A percentile compares a stretch with the other conserved stretches of the same genome.
phyloP scores from a whole-genome alignment of 352 stramenopile genomes.

The Phytophthora palmivora region DNA sequence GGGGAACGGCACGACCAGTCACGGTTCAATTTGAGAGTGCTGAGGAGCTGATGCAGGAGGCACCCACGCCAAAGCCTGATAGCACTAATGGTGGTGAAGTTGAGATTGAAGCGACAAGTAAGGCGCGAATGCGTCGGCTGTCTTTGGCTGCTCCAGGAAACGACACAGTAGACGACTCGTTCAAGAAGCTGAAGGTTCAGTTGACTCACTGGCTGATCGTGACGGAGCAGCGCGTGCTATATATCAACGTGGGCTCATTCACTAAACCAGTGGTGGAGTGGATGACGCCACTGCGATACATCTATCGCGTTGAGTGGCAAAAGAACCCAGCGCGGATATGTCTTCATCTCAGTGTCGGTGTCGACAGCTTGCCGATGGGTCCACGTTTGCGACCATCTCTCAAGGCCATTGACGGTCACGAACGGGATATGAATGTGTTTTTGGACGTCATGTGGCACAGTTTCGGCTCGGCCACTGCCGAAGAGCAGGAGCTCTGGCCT shows the following conservation, averaged over 20 bases:
- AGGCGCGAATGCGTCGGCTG: slow-evolving; percentile 30
- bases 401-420: slow-evolving; percentile 75
- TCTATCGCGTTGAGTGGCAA: slow-evolving; percentile 84
- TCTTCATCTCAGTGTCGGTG: slow-evolving; percentile 84
- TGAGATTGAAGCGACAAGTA: slow-evolving; percentile 33
- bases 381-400: slow-evolving; percentile 73
- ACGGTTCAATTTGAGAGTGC: slow-evolving; percentile 85
- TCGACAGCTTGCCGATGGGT: slow-evolving; percentile 86
- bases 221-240: slow-evolving; percentile 85
- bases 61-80: slow-evolving; percentile 17
- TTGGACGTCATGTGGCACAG: slow-evolving; percentile 90
- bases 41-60: slow-evolving; percentile 66
- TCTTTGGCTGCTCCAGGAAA: slow-evolving; percentile 30
- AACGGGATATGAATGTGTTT: slow-evolving; percentile 89
- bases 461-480: slow-evolving; percentile 80
- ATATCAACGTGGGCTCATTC: slow-evolving; percentile 86
- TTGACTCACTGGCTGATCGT: slow-evolving; percentile 89
- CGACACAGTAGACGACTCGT: slow-evolving; percentile 33
- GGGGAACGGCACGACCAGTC: slow-evolving; percentile 74
- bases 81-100: slow-evolving; percentile 21
- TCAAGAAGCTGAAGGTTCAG: slow-evolving; percentile 71
- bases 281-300: slow-evolving; percentile 90
- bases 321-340: slow-evolving; percentile 58
- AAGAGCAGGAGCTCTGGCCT: slow-evolving; percentile 89
- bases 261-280: slow-evolving; percentile 85